Evolutionary conservation across 2,329 filamentous ascomycete genomes (phyloP).

Genomic region (Pseudocercospora macadamiae): DNA sequence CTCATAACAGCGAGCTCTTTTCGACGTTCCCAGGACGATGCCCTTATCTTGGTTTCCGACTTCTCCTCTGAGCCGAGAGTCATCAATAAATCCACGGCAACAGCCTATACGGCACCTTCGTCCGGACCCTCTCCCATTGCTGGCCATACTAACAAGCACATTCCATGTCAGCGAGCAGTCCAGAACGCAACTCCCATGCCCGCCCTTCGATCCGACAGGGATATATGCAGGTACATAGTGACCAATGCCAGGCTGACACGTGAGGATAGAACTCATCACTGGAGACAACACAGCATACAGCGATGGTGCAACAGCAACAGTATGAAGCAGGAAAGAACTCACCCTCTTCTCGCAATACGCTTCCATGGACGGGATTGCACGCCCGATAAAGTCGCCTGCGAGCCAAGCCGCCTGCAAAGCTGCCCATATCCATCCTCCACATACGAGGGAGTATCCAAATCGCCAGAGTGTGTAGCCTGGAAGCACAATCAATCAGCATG

Average conservation of each 20-base stretch:
- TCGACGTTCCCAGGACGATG: neutral
- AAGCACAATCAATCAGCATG: neutral
- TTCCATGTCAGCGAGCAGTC: slow-evolving; percentile 4
- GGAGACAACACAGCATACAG: neutral
- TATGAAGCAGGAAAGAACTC: slow-evolving; percentile 6
- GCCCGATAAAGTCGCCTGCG: slow-evolving; percentile 27
- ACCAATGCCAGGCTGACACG: neutral
- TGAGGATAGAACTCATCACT: neutral
- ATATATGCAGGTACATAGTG: slow-evolving; percentile 1
- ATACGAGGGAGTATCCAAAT: slow-evolving; percentile 28
- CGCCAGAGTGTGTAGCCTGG: slow-evolving; percentile 32
- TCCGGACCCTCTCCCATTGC: slow-evolving; percentile 29
- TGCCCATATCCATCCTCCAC: slow-evolving; percentile 29
- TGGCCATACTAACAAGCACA: slow-evolving; percentile 26
- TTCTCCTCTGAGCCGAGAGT: neutral
- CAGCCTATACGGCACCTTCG: slow-evolving; percentile 31
- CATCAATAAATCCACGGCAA: slow-evolving; percentile 32
- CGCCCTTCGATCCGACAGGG: neutral
- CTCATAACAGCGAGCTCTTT: neutral
- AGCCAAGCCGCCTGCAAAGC: slow-evolving; percentile 21
- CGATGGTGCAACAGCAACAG: slow-evolving; percentile 6
- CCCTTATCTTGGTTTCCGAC: neutral
- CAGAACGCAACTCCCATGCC: neutral
- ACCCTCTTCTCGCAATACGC: slow-evolving; percentile 32
- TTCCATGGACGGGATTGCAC: slow-evolving; percentile 35